Evolutionary conservation across 768 basidiomycete genomes (phyloP), one percentile per base, ranked within the genome.

Genomic region (Termitomyces sp.): DNA sequence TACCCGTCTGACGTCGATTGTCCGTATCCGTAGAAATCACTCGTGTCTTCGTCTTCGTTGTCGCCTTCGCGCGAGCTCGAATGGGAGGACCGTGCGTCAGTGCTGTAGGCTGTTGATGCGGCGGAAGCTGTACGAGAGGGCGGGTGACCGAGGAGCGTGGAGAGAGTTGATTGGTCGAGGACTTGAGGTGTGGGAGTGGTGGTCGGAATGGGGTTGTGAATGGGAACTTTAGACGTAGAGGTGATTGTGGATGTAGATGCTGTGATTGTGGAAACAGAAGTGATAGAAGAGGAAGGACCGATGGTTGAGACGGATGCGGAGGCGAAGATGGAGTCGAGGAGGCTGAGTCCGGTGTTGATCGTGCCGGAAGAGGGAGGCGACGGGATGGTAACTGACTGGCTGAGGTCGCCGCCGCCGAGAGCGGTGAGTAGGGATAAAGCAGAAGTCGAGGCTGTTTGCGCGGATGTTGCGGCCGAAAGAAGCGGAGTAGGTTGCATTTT

Each of bases 301-400:
- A 29, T 32, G 40, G 53, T 17, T 32, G 54, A 10, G 40, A 62
- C 63, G 53, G 63, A 74, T 5, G 85, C 90, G 5, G 89, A 92
- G 3, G 90, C 90, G 69, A 92, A 92, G 46, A 92, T 89, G 12
- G 83, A 80, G 64, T 88, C 79, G 15, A 92, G 75, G 37, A 92
- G 77, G 17, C 82, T 76, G 52, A 82, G 76, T 6, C 89, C 87
- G n/a, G 82, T 81, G 43, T 73, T 68, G 29, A 74, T 47, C 70
- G 46, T 70, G 60, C 60, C 54, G 55, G 58, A 58, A 64, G 69
- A 57, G 61, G 68, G 31, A 66, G 63, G 45, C 56, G 63, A 45
- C 45, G 63, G 43, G 7, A 69, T 36, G 20, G 53, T 38, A 17
- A 52, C 49, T 32, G 60, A 58, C 25, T 65, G 42, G 40, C 49